Evolutionary conservation across 2,329 filamentous ascomycete genomes (phyloP).

Genomic region (Monilinia aucupariae): DNA sequence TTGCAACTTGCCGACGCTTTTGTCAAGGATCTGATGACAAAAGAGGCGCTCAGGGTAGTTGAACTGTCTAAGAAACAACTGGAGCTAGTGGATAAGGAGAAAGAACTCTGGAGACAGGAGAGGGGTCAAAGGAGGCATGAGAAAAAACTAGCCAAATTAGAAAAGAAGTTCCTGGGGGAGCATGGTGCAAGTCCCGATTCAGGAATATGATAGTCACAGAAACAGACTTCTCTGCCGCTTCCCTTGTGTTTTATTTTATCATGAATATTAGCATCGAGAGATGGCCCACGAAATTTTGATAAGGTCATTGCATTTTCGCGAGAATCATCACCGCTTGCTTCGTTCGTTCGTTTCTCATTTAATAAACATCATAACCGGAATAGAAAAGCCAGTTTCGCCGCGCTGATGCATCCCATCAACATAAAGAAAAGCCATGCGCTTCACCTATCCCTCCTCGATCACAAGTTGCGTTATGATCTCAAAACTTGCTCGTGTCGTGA

Average conservation of each 20-base stretch:
- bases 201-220: not conserved
- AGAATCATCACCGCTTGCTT: conserved; percentile 15
- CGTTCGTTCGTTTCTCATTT: conserved; percentile 19
- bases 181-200: not conserved
- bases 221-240: not conserved
- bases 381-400: conserved; percentile 31
- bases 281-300: not conserved
- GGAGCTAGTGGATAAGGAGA: conserved; percentile 44
- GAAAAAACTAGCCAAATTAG: conserved; percentile 20
- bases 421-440: conserved; percentile 20
- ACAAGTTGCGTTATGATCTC: not conserved
- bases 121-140: conserved; percentile 30
- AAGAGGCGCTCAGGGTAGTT: conserved; percentile 39
- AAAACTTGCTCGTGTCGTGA: conserved; percentile 2
- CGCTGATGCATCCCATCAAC: conserved; percentile 34
- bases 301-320: not conserved
- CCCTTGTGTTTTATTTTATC: not conserved
- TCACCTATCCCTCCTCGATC: conserved; percentile 2
- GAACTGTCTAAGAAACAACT: conserved; percentile 15
- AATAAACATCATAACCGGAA: conserved; percentile 22
- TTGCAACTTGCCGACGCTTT: not conserved
- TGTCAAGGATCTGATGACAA: conserved; percentile 27
- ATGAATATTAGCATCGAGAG: not conserved
- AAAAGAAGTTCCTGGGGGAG: conserved; percentile 6
- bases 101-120: conserved; percentile 37